A percentile compares a stretch with the other conserved stretches of the same genome.
phyloP scores from a whole-genome alignment of 2,329 filamentous ascomycete species.

The Gaeumannomyces sp. region DNA sequence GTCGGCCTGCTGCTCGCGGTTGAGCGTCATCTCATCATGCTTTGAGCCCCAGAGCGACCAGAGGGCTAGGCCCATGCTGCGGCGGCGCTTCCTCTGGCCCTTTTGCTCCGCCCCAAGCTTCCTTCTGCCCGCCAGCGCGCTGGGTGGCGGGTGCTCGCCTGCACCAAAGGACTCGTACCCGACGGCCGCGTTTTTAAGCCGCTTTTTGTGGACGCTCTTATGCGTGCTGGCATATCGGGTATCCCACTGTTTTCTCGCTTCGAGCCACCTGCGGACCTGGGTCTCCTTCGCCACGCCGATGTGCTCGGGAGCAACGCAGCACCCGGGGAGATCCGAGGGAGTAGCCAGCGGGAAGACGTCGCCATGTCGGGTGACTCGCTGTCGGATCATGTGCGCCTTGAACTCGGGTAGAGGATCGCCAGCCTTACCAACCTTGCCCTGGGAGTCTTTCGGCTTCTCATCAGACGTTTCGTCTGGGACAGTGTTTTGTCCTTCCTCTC shows the following conservation, averaged over 20 bases:
- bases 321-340: slow-evolving; percentile 59
- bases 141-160: slow-evolving; percentile 75
- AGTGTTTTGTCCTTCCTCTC: slow-evolving; percentile 14
- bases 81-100: slow-evolving; percentile 47
- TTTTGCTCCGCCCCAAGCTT: slow-evolving; percentile 36
- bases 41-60: slow-evolving; percentile 88
- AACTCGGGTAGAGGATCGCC: slow-evolving; percentile 79
- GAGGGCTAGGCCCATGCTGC: slow-evolving; percentile 67
- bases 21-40: slow-evolving; percentile 72
- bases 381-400: slow-evolving; percentile 82
- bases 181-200: slow-evolving; percentile 63
- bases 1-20: slow-evolving; percentile 48
- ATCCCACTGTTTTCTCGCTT: slow-evolving; percentile 67
- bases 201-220: slow-evolving; percentile 64
- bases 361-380: slow-evolving; percentile 75
- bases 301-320: slow-evolving; percentile 51
- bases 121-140: slow-evolving; percentile 69
- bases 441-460: slow-evolving; percentile 10
- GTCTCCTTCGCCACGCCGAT: slow-evolving; percentile 76
- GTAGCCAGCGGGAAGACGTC: slow-evolving; percentile 62
- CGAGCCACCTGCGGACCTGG: slow-evolving; percentile 79
- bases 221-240: slow-evolving; percentile 63
- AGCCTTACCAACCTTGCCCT: slow-evolving; percentile 67
- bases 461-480: background rate
- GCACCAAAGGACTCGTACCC: slow-evolving; percentile 66